Evolutionary conservation across 176 grass and related monocot species (phyloP), one percentile per base, ranked within the genome.

Genomic region (Lolium multiflorum): DNA sequence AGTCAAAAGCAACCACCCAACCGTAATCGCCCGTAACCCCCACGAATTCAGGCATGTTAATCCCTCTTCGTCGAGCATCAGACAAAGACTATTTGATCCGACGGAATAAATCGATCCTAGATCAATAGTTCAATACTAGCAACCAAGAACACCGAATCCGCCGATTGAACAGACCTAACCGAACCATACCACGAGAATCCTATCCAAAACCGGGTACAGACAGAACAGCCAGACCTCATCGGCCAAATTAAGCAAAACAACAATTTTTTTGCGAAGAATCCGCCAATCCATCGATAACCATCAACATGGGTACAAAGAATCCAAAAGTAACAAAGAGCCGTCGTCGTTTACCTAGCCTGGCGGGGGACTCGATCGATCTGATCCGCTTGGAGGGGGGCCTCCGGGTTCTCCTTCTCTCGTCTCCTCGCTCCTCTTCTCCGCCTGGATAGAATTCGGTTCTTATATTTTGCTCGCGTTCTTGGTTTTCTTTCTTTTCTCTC

Each of bases 301-400:
- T 35, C 31, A 35, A 35, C 31, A 35, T 35, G 31, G 3, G 31
- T 35, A 35, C 31, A 35, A 35, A 35, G 31, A 35, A 35, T 35
- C 31, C 31, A 35, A 35, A 35, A 35, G 31, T 35, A 35, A 35
- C 31, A 31, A 31, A 7, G 1, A 5, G 72, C 6, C 22, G 47
- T 24, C 46, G 72, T 64, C 61, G 61, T 25, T 25, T 76, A 76
- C 73, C 73, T 76, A 31, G 25, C 49, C n/a, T 13, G 60, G 60
- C 7, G 9, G 59, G 26, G 3, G 31, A 10, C 7, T 69, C 49
- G 74, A 12, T n/a, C 74, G 74, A 76, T 76, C 49, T 28, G 73
- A 76, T 31, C 9, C 44, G 12, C 44, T n/a, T n/a, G 20, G 65
- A 1, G 12, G 49, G 49, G 46, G 46, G 41, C 41, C 46, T 48